phyloP scores from a whole-genome alignment of 2,329 filamentous ascomycete species.

The Apiospora saccharicola region DNA sequence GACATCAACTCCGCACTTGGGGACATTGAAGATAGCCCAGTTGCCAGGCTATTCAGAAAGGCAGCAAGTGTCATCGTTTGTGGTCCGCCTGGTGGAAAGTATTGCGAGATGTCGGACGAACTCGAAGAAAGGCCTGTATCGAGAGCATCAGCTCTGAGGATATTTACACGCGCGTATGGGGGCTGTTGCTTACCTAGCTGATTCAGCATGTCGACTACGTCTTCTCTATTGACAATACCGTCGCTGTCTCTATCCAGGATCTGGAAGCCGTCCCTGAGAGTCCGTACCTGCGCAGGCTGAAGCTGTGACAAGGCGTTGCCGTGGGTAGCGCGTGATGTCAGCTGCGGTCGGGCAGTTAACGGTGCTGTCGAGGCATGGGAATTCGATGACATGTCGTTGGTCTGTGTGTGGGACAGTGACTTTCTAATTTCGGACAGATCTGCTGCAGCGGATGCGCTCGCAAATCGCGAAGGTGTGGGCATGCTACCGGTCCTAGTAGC shows the following conservation, averaged over 20 bases:
- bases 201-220: constrained; percentile 85
- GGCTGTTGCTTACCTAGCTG: constrained; percentile 72
- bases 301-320: constrained; percentile 73
- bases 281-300: constrained; percentile 82
- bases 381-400: constrained; percentile 33
- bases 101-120: constrained; percentile 74
- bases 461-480: constrained; percentile 55
- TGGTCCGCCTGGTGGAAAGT: constrained; percentile 78
- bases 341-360: constrained; percentile 41
- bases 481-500: constrained; percentile 58
- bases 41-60: constrained; percentile 84
- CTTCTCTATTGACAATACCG: constrained; percentile 80
- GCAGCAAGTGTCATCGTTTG: constrained; percentile 83
- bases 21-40: constrained; percentile 76
- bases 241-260: constrained; percentile 91
- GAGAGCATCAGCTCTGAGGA: constrained; percentile 6
- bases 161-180: neutral
- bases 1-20: constrained; percentile 82
- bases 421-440: constrained; percentile 44
- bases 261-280: constrained; percentile 91
- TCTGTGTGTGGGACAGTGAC: constrained; percentile 32
- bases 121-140: constrained; percentile 74
- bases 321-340: constrained; percentile 48
- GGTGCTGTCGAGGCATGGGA: constrained; percentile 45
- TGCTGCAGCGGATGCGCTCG: constrained; percentile 48